Conservation (phyloP, 2,329 filamentous ascomycete genomes). For the Celoporthe dispersa region DNA sequence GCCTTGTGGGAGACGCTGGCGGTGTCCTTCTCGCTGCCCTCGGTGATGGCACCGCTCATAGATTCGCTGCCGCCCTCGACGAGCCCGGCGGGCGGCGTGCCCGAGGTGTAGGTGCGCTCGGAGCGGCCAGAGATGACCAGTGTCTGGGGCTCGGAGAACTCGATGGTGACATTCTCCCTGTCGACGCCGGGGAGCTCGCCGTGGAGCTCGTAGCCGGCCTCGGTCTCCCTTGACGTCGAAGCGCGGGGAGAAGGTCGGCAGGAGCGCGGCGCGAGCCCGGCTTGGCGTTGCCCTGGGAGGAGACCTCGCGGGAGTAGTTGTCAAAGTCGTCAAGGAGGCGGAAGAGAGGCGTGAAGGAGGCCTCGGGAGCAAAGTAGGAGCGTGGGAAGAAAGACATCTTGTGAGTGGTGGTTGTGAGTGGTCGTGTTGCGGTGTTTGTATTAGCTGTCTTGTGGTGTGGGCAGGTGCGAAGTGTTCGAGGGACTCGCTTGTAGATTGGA, state of each 20-base stretch:
- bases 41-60: slow-evolving; percentile 46
- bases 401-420: slow-evolving; percentile 37
- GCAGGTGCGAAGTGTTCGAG: slow-evolving; percentile 26
- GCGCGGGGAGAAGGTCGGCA: slow-evolving; percentile 70
- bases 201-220: slow-evolving; percentile 73
- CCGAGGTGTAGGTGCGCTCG: slow-evolving; percentile 66
- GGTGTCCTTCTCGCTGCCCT: slow-evolving; percentile 39
- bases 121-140: slow-evolving; percentile 71
- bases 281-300: slow-evolving; percentile 33
- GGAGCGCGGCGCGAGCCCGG: slow-evolving; percentile 33
- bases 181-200: slow-evolving; percentile 78
- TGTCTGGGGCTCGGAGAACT: slow-evolving; percentile 78
- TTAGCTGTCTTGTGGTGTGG: slow-evolving; percentile 4
- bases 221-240: slow-evolving; percentile 78
- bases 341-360: slow-evolving; percentile 64
- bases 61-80: slow-evolving; percentile 46
- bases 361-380: slow-evolving; percentile 50
- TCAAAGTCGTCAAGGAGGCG: slow-evolving; percentile 68
- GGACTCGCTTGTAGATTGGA: slow-evolving; percentile 27
- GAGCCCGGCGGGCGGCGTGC: slow-evolving; percentile 53
- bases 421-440: slow-evolving; percentile 34
- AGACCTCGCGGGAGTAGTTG: slow-evolving; percentile 52
- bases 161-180: slow-evolving; percentile 75
- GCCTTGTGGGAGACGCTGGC: slow-evolving; percentile 55
- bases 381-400: slow-evolving; percentile 67